Evolutionary conservation across 2,329 filamentous ascomycete genomes (phyloP).

Genomic region (Didymella sp.): DNA sequence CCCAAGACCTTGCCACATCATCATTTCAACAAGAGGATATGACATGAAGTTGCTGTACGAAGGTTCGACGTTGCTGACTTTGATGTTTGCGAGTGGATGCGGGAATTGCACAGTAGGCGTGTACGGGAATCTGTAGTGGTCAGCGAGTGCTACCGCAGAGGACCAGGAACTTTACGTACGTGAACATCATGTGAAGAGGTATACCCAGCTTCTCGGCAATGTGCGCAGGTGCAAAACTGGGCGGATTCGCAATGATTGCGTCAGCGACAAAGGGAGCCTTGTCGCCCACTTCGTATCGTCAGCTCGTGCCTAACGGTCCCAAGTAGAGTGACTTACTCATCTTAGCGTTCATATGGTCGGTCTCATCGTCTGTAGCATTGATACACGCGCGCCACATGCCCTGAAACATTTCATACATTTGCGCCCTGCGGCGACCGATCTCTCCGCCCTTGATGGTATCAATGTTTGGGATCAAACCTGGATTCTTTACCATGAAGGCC

Average conservation of each 20-base stretch:
- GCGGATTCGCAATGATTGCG: conserved; percentile 80
- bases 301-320: conserved; percentile 1
- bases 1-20: conserved; percentile 69
- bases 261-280: conserved; percentile 80
- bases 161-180: conserved; percentile 62
- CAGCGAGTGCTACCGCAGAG: no score
- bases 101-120: conserved; percentile 77
- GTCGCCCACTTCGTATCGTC: conserved; percentile 57
- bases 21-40: conserved; percentile 81
- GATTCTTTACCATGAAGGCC: conserved; percentile 90
- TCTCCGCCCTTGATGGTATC: conserved; percentile 77
- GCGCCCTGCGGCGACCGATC: conserved; percentile 68
- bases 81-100: conserved; percentile 79
- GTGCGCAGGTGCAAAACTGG: conserved; percentile 78
- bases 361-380: conserved; percentile 73
- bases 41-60: conserved; percentile 81
- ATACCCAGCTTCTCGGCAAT: conserved; percentile 77
- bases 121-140: conserved; percentile 67
- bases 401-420: conserved; percentile 83
- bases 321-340: conserved; percentile 55
- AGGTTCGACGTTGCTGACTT: conserved; percentile 72
- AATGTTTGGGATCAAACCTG: conserved; percentile 75
- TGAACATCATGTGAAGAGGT: conserved; percentile 87
- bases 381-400: conserved; percentile 83
- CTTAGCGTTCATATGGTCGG: conserved; percentile 63